Base-by-base conservation (phyloP, 2,329 filamentous ascomycete species). In the Setomelanomma holmii region DNA sequence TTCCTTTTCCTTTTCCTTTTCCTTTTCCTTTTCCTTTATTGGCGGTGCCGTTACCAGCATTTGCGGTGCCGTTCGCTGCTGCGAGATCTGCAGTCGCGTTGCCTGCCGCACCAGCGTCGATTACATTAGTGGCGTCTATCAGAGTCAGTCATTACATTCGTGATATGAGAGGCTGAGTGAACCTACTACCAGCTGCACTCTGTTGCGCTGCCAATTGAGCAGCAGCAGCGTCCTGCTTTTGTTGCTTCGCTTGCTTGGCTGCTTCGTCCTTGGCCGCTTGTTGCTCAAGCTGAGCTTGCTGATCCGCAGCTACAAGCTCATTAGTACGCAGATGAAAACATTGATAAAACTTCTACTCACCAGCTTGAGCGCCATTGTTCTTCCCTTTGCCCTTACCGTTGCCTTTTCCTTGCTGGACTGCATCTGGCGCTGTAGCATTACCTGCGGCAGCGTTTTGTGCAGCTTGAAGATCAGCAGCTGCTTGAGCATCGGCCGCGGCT, bases 151-250 rank as follows among this genome's bases (percentile, higher is more conserved):
- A 21, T 33, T 17, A 33, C 5, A 8, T 10, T 27, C 17, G n/a
- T 45, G 20, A 27, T n/a, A 8, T 17, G 5, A 2, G 36, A 24
- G 16, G n/a, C 19, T 7, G 22, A 10, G 19, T 40, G 14, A 7
- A 55, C 55, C 48, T 53, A 58, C 60, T 56, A 42, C 46, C 53
- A 40, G 46, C 58, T 49, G 54, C 42, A 33, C 50, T 51, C 21
- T 52, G 56, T 40, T 49, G 11, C 23, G 49, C n/a, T n/a, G n/a
- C 45, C 48, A 49, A 19, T 27, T 46, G 49, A 4, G 39, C 44
- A 12, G 40, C 47, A 34, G 22, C 40, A 36, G 41, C 42, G 27
- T 14, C 30, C 27, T 27, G 36, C 16, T 48, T 42, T 40, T 43
- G 24, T 45, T 45, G 40, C 7, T 51, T 30, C 27, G 27, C 27